Evolutionary conservation across 2,329 filamentous ascomycete genomes (phyloP).

Genomic region (Penicillium digitatum): DNA sequence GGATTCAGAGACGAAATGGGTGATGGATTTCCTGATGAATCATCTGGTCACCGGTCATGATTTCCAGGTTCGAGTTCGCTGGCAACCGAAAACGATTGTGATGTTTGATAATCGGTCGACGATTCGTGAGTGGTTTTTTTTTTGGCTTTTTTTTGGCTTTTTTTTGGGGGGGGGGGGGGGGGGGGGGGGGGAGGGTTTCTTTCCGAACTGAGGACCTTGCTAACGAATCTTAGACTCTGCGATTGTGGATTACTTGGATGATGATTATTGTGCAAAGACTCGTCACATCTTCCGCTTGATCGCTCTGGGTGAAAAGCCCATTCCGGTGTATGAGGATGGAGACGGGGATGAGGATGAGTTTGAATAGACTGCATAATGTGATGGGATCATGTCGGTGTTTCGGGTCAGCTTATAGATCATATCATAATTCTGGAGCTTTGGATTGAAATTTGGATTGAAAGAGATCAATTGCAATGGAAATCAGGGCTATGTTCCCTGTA

Average conservation of each 20-base stretch:
- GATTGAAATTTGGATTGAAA: too few species aligned
- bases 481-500: background rate
- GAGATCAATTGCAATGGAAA: background rate
- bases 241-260: constrained; percentile 49
- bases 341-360: constrained; percentile 18
- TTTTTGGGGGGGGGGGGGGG: too few species aligned
- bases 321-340: constrained; percentile 40
- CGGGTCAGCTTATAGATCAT: constrained; percentile 4
- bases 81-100: constrained; percentile 50
- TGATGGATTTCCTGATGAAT: constrained; percentile 49
- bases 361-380: constrained; percentile 10
- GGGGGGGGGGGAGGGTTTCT: too few species aligned
- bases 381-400: constrained; percentile 15
- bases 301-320: constrained; percentile 49
- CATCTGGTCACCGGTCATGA: constrained; percentile 48
- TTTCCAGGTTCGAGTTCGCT: constrained; percentile 47
- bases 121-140: constrained; percentile 38
- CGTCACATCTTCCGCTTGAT: constrained; percentile 51
- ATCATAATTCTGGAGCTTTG: too few species aligned
- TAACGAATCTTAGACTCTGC: constrained; percentile 43
- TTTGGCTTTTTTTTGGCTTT: background rate
- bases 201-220: background rate
- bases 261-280: constrained; percentile 45
- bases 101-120: constrained; percentile 50
- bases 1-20: constrained; percentile 44